Conservation (phyloP, 768 basidiomycete species). For the Trametes elegans region DNA sequence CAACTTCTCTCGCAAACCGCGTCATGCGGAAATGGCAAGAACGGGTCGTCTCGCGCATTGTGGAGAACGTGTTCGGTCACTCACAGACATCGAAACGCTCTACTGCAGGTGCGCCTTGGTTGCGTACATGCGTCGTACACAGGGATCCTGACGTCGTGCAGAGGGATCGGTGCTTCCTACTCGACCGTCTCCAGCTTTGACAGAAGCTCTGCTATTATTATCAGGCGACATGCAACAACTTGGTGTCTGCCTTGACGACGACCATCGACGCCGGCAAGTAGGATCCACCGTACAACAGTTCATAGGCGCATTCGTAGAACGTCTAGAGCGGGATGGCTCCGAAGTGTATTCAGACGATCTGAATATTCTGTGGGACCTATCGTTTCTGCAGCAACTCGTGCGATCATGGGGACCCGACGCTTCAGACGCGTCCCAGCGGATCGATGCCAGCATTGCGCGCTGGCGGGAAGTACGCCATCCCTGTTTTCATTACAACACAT, state of each 20-base stretch:
- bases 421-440: not conserved
- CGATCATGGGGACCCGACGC: slow-evolving; percentile 12
- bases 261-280: not conserved
- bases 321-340: not conserved
- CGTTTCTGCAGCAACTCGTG: slow-evolving; percentile 17
- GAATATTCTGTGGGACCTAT: slow-evolving; percentile 19
- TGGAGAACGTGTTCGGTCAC: slow-evolving; percentile 2
- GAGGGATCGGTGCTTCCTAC: slow-evolving; percentile 20
- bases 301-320: not conserved
- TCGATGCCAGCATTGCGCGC: not conserved
- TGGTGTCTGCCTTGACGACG: slow-evolving; percentile 42
- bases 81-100: too few relatives aligned
- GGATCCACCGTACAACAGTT: slow-evolving; percentile 23
- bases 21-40: slow-evolving; percentile 56
- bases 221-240: slow-evolving; percentile 55
- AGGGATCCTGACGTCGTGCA: not conserved
- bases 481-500: not conserved
- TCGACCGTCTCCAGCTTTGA: slow-evolving; percentile 52
- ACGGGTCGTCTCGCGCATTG: slow-evolving; percentile 31
- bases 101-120: too few relatives aligned
- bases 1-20: slow-evolving; percentile 41
- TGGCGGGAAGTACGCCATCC: slow-evolving; percentile 8
- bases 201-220: slow-evolving; percentile 53
- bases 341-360: not conserved
- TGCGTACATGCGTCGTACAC: not conserved